Evolutionary conservation across 805 yeast species (phyloP), one percentile per base, ranked within the genome.

Genomic region (Yarrowia sp.): DNA sequence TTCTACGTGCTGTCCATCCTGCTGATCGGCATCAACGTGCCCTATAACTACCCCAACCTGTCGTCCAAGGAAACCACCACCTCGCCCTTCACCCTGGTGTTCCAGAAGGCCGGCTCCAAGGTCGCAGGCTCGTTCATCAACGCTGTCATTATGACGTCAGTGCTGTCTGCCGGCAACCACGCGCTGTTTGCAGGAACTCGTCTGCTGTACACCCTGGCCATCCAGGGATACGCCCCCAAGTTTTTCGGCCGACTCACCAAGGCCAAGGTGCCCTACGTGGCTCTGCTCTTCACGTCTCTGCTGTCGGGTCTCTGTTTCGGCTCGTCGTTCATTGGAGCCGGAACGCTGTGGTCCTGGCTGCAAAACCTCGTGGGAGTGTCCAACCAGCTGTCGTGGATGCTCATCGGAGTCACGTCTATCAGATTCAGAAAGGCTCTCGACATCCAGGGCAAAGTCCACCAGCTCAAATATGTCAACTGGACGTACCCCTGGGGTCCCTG

Each of bases 171-270:
- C 2, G 86, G 87, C 70, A 88, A 87, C 76, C 83, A 87, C 55
- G 86, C 89, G 12, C 83, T 87, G 47, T 88, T 84, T 75, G 84
- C 87, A 71, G 90, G 89, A 1, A 83, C 89, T 6, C 80, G 92
- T 74, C 81, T 89, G 3, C 77, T 88, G 34, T 87, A 86, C 70
- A 83, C 86, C 36, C 81, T 87, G 76, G 85, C 90, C 1, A 76
- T 79, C 52, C 86, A 85, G 69, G 87, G 89, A 0, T 80, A 81
- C 67, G 90, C 88, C 0, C 90, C 90, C 34, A 76, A 77, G 72
- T 70, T 84, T 55, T 80, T 88, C 68, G 77, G 80, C 3, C 76
- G 69, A 79, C 81, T 64, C 79, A 84, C 74, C 79, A 80, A 70
- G 75, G 77, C 70, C 85, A 88, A 73, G 80, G 85, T 67, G 84